Conservation (phyloP, 2,329 filamentous ascomycete genomes). For the Penicillium digitatum region DNA sequence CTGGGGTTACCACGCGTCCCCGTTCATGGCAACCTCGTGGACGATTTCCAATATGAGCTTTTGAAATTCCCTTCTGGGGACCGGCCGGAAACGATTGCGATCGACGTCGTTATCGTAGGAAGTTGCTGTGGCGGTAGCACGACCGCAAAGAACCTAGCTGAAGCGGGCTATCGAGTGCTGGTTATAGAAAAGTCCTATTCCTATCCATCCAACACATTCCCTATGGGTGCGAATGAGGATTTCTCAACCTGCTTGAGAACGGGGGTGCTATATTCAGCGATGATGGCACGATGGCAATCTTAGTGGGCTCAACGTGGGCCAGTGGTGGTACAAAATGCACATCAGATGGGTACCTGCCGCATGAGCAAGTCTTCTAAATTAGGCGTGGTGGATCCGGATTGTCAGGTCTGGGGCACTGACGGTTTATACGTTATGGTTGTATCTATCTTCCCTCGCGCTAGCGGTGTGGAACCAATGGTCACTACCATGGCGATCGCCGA, state of each 20-base stretch:
- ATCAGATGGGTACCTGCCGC: constrained; percentile 52
- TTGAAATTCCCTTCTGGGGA: constrained; percentile 54
- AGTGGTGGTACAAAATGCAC: constrained; percentile 69
- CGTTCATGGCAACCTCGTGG: constrained; percentile 49
- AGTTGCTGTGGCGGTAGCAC: constrained; percentile 84
- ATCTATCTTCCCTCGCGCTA: constrained; percentile 50
- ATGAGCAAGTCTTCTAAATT: constrained; percentile 43
- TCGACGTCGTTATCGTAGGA: constrained; percentile 80
- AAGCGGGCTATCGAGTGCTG: constrained; percentile 69
- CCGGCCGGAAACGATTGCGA: constrained; percentile 60
- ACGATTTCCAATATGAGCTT: constrained; percentile 55
- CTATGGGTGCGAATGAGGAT: constrained; percentile 62
- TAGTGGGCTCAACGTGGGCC: constrained; percentile 72
- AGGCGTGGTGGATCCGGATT: constrained; percentile 45
- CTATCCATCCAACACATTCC: constrained; percentile 66
- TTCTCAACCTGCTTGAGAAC: constrained; percentile 65
- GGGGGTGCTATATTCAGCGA: constrained; percentile 56
- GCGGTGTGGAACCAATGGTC: constrained; percentile 52
- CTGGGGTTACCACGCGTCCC: constrained; percentile 55
- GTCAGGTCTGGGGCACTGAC: constrained; percentile 47
- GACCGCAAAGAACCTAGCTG: constrained; percentile 72
- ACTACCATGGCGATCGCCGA: constrained; percentile 51
- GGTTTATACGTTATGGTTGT: constrained; percentile 49
- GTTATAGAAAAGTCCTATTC: constrained; percentile 82
- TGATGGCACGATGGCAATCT: constrained; percentile 56